These are phyloP conservation scores for Penicillium sp. DNA, from an alignment of 2,329 filamentous ascomycete species.

Conservation along the genomic window DNA sequence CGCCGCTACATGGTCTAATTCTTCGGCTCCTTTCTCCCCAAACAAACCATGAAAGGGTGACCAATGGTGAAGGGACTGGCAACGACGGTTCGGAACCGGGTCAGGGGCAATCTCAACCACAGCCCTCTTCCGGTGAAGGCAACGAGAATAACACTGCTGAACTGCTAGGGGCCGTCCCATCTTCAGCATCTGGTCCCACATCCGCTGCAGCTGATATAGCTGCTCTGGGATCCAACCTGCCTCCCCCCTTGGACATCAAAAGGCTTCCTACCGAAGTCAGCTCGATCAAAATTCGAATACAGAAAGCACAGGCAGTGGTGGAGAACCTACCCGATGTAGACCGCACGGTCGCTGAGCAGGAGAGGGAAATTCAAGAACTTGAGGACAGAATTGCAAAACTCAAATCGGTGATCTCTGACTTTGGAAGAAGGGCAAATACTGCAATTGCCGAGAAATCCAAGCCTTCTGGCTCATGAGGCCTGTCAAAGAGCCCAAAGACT, in stretches of 20 bases:
- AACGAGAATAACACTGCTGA: constrained; percentile 29
- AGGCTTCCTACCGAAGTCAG: constrained; percentile 80
- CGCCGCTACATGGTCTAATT: constrained; percentile 78
- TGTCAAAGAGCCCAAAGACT: background rate
- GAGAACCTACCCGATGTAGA: constrained; percentile 51
- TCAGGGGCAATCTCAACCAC: constrained; percentile 31
- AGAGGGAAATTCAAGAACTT: constrained; percentile 48
- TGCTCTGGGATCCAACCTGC: constrained; percentile 32
- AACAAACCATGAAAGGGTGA: constrained; percentile 44
- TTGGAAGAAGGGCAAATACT: constrained; percentile 41
- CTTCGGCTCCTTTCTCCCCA: constrained; percentile 67
- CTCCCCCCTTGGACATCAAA: constrained; percentile 66
- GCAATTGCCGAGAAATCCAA: constrained; percentile 10
- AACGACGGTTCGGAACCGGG: constrained; percentile 30
- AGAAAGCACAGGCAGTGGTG: constrained; percentile 68
- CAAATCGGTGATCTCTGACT: constrained; percentile 45
- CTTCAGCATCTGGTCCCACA: constrained; percentile 35
- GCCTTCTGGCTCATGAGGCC: constrained; percentile 8
- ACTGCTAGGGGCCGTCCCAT: constrained; percentile 33
- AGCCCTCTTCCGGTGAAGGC: constrained; percentile 33
- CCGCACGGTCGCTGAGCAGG: constrained; percentile 50
- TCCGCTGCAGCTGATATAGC: constrained; percentile 29
- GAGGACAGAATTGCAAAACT: constrained; percentile 46
- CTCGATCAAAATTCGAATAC: constrained; percentile 79
- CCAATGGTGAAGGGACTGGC: constrained; percentile 35